These are phyloP conservation scores for Bipolaris cookei DNA, from an alignment of 2,329 filamentous ascomycete genomes.

Conservation along the genomic window DNA sequence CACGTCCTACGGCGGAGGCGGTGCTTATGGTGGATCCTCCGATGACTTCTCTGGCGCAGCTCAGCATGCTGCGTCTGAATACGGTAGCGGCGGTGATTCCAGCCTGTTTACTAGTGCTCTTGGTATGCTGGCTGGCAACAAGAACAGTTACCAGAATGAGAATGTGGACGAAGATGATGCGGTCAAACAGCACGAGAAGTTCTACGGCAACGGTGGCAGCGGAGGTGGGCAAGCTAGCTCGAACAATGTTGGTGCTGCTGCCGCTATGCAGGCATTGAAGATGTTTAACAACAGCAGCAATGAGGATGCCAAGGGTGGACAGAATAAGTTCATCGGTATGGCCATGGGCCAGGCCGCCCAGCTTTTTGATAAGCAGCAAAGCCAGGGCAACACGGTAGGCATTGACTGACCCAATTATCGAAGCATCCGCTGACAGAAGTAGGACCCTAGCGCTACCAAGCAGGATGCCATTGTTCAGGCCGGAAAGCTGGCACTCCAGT, in stretches of 20 bases:
- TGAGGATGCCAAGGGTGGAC: conserved; percentile 56
- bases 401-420: not conserved
- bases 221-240: conserved; percentile 53
- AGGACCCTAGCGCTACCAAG: conserved; percentile 69
- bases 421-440: conserved; percentile 49
- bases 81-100: conserved; percentile 57
- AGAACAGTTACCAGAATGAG: conserved; percentile 57
- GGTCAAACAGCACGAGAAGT: conserved; percentile 75
- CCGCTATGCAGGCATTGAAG: conserved; percentile 79
- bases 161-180: conserved; percentile 70
- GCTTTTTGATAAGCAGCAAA: conserved; percentile 68
- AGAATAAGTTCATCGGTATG: conserved; percentile 82
- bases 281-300: conserved; percentile 69
- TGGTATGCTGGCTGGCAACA: conserved; percentile 61
- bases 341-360: conserved; percentile 89
- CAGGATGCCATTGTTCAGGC: conserved; percentile 79
- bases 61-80: conserved; percentile 62
- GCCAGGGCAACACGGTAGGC: conserved; percentile 61
- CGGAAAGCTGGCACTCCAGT: conserved; percentile 85
- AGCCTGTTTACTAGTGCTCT: conserved; percentile 64
- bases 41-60: conserved; percentile 63
- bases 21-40: conserved; percentile 44
- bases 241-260: conserved; percentile 65
- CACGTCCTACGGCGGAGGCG: conserved; percentile 52
- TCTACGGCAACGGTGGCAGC: conserved; percentile 64